Percentiles rank a stretch among this genome's conserved stretches.
phyloP scores from a whole-genome alignment of 371 early-diverging fungal species.

The Lichtheimia corymbifera region DNA sequence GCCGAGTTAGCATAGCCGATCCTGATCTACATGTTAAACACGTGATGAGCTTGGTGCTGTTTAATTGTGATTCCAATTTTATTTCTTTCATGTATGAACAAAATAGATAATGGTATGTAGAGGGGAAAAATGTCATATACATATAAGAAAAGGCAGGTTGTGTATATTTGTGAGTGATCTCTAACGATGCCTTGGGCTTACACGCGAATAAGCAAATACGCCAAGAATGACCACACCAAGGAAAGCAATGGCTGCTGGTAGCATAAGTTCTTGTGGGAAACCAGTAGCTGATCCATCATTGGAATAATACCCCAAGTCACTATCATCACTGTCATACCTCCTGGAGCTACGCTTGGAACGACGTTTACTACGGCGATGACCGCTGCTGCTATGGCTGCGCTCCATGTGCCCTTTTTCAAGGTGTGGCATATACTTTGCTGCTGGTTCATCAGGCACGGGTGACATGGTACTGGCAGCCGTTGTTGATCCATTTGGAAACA shows the following conservation, averaged over 20 bases:
- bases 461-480: background rate
- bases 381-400: background rate
- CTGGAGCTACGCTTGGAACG: conserved; percentile 7
- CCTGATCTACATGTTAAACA: too few species aligned
- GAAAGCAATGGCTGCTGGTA: conserved; percentile 64
- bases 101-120: too few species aligned
- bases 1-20: too few species aligned
- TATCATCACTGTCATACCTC: conserved; percentile 5
- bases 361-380: conserved; percentile 5
- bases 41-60: too few species aligned
- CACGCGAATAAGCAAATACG: conserved; percentile 48
- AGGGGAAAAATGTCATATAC: too few species aligned
- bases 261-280: conserved; percentile 58
- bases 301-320: conserved; percentile 1
- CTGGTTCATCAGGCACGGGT: background rate
- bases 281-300: conserved; percentile 6
- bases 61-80: too few species aligned
- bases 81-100: too few species aligned
- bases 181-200: conserved; percentile 18
- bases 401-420: background rate
- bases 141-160: too few species aligned
- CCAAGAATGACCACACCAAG: conserved; percentile 60
- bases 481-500: conserved; percentile 4
- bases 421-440: background rate
- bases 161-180: too few species aligned